Evolutionary conservation across 1,139 yeast species (phyloP).

Genomic region (Saccharomyces hybrid): DNA sequence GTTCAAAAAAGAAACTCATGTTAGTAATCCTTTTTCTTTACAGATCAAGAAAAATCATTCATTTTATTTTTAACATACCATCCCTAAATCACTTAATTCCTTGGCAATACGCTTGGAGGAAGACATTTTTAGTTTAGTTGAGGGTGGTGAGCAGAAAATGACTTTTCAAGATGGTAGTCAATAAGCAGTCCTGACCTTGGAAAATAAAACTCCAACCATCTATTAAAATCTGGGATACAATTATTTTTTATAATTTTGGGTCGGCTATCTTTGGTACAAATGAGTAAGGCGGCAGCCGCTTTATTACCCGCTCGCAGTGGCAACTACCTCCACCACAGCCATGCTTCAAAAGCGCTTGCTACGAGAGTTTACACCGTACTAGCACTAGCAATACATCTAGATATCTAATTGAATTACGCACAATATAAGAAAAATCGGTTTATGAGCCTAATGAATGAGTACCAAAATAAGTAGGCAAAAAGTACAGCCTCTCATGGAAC

Average conservation of each 20-base stretch:
- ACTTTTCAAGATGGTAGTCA: background rate
- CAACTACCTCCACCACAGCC: background rate
- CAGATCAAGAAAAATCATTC: background rate
- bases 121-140: slow-evolving; percentile 45
- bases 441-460: background rate
- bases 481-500: no score
- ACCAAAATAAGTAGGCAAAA: background rate
- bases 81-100: slow-evolving; percentile 88
- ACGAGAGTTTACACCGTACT: background rate
- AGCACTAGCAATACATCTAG: background rate
- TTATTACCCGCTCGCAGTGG: slow-evolving; percentile 1
- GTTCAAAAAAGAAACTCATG: background rate
- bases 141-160: background rate
- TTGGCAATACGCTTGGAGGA: slow-evolving; percentile 87
- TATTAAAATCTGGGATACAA: background rate
- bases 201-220: background rate
- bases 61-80: slow-evolving; percentile 45
- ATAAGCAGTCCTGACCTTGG: background rate
- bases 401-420: background rate
- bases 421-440: background rate
- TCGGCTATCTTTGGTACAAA: background rate
- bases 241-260: background rate
- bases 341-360: background rate
- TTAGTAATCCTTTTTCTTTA: background rate
- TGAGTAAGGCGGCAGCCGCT: background rate